phyloP scores from a whole-genome alignment of 345 rosid genomes.

The Hevea brasiliensis region DNA sequence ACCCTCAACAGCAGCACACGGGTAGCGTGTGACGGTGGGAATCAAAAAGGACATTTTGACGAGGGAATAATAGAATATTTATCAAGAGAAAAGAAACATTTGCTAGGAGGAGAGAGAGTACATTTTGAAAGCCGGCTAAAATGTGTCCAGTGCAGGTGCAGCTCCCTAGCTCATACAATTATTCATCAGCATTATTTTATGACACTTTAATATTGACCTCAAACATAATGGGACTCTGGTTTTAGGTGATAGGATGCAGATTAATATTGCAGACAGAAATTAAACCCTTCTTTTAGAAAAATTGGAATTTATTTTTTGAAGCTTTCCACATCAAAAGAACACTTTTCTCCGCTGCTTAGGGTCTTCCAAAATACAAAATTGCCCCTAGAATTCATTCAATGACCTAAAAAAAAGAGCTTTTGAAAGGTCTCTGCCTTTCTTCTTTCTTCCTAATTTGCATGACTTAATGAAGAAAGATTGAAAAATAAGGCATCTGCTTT shows the following conservation, averaged over 20 bases:
- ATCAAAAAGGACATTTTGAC: slow-evolving; percentile 47
- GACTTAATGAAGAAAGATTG: slow-evolving; percentile 27
- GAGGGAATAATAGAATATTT: slow-evolving; percentile 45
- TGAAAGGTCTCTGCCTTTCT: slow-evolving; percentile 38
- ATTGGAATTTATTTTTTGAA: background rate
- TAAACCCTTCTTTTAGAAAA: too few relatives aligned
- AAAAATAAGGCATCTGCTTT: slow-evolving; percentile 4
- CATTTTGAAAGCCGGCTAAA: slow-evolving; percentile 39
- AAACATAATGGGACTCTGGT: slow-evolving; percentile 27
- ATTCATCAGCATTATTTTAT: background rate
- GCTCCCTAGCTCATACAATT: slow-evolving; percentile 13
- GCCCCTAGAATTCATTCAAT: slow-evolving; percentile 29
- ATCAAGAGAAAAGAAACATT: slow-evolving; percentile 11
- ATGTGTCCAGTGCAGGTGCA: slow-evolving; percentile 5
- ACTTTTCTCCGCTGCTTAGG: background rate
- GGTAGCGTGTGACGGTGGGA: slow-evolving; percentile 30
- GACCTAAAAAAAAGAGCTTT: slow-evolving; percentile 30
- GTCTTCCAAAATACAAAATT: slow-evolving; percentile 21
- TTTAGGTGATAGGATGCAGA: slow-evolving; percentile 8
- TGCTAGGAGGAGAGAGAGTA: background rate
- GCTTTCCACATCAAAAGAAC: slow-evolving; percentile 13
- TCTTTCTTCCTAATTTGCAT: slow-evolving; percentile 27
- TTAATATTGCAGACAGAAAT: too few relatives aligned
- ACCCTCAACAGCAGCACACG: slow-evolving; percentile 4
- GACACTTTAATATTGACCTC: slow-evolving; percentile 17